Evolutionary conservation across 805 yeast species (phyloP).

Genomic region (Hanseniaspora lindneri): DNA sequence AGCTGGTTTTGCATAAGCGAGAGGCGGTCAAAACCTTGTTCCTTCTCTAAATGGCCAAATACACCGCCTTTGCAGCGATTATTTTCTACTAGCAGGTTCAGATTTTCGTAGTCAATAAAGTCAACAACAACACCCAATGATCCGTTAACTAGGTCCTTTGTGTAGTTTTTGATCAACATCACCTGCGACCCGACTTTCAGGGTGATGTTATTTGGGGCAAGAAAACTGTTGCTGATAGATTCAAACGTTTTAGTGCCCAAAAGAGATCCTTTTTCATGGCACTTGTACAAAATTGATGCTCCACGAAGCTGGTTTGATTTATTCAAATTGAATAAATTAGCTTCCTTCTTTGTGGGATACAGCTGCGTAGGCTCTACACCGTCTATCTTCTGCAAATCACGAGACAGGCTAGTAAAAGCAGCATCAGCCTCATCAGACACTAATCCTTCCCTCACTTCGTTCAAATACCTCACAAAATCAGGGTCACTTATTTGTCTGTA

Average conservation of each 20-base stretch:
- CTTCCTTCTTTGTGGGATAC: conserved; percentile 66
- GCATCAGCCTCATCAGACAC: conserved; percentile 39
- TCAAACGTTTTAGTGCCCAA: conserved; percentile 25
- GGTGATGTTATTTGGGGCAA: conserved; percentile 40
- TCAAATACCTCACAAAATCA: conserved; percentile 58
- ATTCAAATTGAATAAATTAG: conserved; percentile 48
- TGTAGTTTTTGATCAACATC: conserved; percentile 60
- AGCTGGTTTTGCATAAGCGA: conserved; percentile 28
- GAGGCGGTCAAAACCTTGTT: conserved; percentile 33
- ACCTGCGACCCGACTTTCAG: conserved; percentile 69
- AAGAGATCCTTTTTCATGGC: conserved; percentile 45
- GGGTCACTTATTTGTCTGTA: conserved; percentile 70
- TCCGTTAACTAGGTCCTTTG: conserved; percentile 65
- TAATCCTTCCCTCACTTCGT: conserved; percentile 56
- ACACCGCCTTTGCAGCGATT: background rate
- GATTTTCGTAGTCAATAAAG: conserved; percentile 33
- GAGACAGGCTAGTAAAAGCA: conserved; percentile 40
- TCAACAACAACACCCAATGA: conserved; percentile 59
- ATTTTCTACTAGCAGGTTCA: background rate
- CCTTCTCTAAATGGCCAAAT: background rate
- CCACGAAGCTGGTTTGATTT: conserved; percentile 41
- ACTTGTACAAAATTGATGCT: conserved; percentile 32
- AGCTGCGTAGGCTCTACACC: conserved; percentile 65
- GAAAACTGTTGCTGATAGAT: conserved; percentile 38
- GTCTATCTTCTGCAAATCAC: conserved; percentile 41